Evolutionary conservation across 169 alveolate genomes (phyloP), one percentile per base, ranked within the genome.

Genomic region (Plasmodium adleri): DNA sequence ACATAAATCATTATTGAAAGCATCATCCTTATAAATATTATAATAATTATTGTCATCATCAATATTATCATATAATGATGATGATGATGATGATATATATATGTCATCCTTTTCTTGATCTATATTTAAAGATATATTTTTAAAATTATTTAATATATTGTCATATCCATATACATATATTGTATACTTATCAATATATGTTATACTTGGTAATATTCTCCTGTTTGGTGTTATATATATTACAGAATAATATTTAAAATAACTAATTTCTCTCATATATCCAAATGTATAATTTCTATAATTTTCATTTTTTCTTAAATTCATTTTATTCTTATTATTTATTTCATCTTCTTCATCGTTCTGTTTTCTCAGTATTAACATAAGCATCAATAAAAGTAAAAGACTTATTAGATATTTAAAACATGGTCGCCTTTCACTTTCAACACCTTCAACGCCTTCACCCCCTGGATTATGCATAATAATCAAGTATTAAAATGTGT

Each of bases 171-270:
- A 71, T 28, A 86, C 68, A 60, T 86, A 62, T 64, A 86, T 28
- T 5, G 72, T 60, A 43, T 24, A 66, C 17, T 71, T 28, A 71
- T 60, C 49, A 13, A 59, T 50, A 62, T 80, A 80, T 47, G 62
- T 68, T 67, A 80, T 68, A 60, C 83, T 80, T 2, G 92, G 92
- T 9, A 86, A 10, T 39, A 86, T 60, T 71, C 60, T 86, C 22
- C 88, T 45, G 58, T 86, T 86, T 26, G 92, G 92, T 50, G 92
- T 59, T 70, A 86, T 86, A 73, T 86, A 86, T 56, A 71, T 56
- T 50, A 32, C 88, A 7, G 92, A 86, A n/a, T 59, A 66, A 52
- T 86, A 86, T 73, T 66, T 86, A 66, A 86, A 86, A 15, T 17
- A 60, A 66, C 75, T 72, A 32, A 86, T 59, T 43, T 86, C 87